Base-by-base conservation (phyloP, 306 rosid genomes). In the Acacia acuminata region DNA sequence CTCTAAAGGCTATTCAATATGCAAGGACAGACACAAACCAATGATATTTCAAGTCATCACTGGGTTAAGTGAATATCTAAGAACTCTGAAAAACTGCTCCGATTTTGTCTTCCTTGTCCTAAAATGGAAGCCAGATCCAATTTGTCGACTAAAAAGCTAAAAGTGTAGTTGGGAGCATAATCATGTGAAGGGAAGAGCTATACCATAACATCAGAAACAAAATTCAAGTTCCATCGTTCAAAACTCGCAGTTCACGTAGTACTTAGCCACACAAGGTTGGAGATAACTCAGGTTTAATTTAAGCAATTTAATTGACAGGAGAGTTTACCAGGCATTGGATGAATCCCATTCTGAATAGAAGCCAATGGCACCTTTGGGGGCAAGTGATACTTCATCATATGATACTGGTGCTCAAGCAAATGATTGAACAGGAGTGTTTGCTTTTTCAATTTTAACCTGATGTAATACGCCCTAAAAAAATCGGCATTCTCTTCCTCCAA, bases 401-500 rank as follows among this genome's bases (percentile, higher is more conserved):
- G 94, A 84, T 81, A 94, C 79, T 96, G 99, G 82, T 92, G 94
- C 87, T 92, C 97, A 58, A 96, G 97, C 71, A 96, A 81, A 89
- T 94, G 97, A 76, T 96, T 96, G 84, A 96, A 96, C 66, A 94
- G 27, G 75, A 94, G 84, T 82, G 94, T 96, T 86, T 96, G 99
- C 82, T 89, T 94, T 86, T 96, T 96, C 90, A 96, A 86, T 85
- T 96, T 96, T 83, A 96, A 89, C 61, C 99, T 85, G 78, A 96
- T 90, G 71, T 94, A 94, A 83, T 96, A 96, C 2, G 97, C 99
- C 84, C 99, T 90, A 87, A 94, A 96, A 85, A 96, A 96, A 79
- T 96, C 98, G 0, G 93, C 91, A 86, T 96, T 96, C 87, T 94
- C 99, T 90, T 96, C 99, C 86, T 96, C 99, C 94, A 96, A 88